Evolutionary conservation across 768 basidiomycete genomes (phyloP), one percentile per base, ranked within the genome.

Genomic region (Paxillus rubicundulus): DNA sequence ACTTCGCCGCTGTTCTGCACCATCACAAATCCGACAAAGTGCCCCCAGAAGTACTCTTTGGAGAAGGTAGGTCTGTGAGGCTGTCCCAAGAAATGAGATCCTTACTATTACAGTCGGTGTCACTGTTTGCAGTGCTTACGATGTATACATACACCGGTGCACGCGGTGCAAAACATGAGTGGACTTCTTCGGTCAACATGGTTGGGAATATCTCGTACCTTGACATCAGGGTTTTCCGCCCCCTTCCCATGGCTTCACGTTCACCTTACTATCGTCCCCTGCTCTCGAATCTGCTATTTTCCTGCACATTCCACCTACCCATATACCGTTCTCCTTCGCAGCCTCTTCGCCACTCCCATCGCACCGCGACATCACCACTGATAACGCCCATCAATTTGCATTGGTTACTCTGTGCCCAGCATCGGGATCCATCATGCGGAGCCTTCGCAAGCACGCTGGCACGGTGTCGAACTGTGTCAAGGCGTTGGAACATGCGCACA

Each of bases 221-320:
- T 39, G 39, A 30, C 12, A 27, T 51, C 36, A 47, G 12, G 33
- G 47, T 37, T 39, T 49, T n/a, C 16, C 47, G 36, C 17, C 37
- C 28, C 37, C 28, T 10, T 49, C 51, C 3, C 49, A 49, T 5
- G 49, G 47, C 12, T 16, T 10, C 2, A 33, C 56, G 21, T 58
- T 55, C 27, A 45, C 50, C 2, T 58, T 56, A 2, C 38, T 60
- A 30, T 32, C 56, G 6, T 62, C 56, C 32, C 37, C 14, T 38
- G 12, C 28, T 13, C 52, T 62, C 2, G 46, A 44, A 5, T 53
- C 50, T 20, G 36, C 54, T 9, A 52, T 56, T 18, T 52, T 55
- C 56, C 36, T 62, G 18, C 61, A 54, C 33, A 48, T 63, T 12
- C 59, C 59, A n/a, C 54, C 50, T n/a, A 56, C 51, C 16, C 36